Conservation (phyloP, 768 basidiomycete genomes). For the Suillus occidentalis region DNA sequence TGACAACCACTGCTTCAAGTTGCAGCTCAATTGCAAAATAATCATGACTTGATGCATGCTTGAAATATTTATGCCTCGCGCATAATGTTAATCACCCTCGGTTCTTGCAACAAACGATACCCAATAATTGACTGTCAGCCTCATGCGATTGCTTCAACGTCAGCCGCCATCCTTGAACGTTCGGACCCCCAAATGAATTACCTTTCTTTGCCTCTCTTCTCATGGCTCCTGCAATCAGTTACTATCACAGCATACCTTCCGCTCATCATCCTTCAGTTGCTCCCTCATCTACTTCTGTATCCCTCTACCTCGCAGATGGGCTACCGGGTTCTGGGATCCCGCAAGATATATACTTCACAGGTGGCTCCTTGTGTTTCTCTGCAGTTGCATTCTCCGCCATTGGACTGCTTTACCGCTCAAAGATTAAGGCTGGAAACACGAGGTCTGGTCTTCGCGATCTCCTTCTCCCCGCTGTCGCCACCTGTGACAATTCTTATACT, state of each 20-base stretch:
- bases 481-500: background rate
- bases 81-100: too few species aligned
- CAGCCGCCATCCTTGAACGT: background rate
- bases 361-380: conserved; percentile 1
- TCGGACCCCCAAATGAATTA: background rate
- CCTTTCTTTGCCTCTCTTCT: background rate
- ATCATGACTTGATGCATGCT: background rate
- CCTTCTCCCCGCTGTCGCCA: background rate
- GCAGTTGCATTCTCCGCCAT: background rate
- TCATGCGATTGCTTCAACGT: background rate
- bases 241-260: background rate
- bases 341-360: conserved; percentile 1
- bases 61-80: background rate
- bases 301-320: background rate
- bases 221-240: background rate
- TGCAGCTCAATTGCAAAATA: background rate
- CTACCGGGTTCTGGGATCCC: background rate
- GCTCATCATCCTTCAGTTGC: background rate
- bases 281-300: background rate
- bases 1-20: background rate
- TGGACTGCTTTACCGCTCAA: background rate
- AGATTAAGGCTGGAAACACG: background rate
- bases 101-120: background rate
- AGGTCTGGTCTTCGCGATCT: background rate
- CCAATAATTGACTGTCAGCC: background rate